phyloP scores from a whole-genome alignment of 164 flowering plant genomes.

The Kingdonia uniflora region DNA sequence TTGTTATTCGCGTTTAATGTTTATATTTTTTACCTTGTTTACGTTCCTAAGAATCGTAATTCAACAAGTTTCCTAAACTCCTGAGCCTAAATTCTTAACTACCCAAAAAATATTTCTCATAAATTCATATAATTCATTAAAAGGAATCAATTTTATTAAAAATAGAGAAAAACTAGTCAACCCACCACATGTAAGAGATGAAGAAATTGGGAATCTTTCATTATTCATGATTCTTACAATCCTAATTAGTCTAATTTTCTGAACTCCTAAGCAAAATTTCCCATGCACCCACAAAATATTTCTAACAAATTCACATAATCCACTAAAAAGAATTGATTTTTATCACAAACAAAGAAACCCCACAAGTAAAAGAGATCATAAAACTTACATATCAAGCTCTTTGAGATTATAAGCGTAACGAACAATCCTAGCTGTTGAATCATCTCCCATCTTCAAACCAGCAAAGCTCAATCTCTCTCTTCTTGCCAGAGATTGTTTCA shows the following conservation, averaged over 20 bases:
- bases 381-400: slow-evolving; percentile 77
- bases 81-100: background rate
- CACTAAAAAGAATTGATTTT: no score
- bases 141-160: no score
- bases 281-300: no score
- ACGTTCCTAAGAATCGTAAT: background rate
- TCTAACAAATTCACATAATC: no score
- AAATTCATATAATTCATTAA: background rate
- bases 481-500: slow-evolving; percentile 60
- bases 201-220: no score
- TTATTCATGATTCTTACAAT: no score
- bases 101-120: background rate
- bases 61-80: background rate
- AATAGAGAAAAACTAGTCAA: no score
- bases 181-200: no score
- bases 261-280: no score
- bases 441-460: slow-evolving; percentile 87
- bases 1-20: no score
- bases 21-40: no score
- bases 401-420: slow-evolving; percentile 58
- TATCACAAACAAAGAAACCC: background rate
- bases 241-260: no score
- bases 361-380: slow-evolving; percentile 3
- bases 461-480: slow-evolving; percentile 65
- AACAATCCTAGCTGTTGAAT: slow-evolving; percentile 67